Evolutionary conservation across 1,139 yeast genomes (phyloP).

Genomic region (Hyphopichia burtonii): DNA sequence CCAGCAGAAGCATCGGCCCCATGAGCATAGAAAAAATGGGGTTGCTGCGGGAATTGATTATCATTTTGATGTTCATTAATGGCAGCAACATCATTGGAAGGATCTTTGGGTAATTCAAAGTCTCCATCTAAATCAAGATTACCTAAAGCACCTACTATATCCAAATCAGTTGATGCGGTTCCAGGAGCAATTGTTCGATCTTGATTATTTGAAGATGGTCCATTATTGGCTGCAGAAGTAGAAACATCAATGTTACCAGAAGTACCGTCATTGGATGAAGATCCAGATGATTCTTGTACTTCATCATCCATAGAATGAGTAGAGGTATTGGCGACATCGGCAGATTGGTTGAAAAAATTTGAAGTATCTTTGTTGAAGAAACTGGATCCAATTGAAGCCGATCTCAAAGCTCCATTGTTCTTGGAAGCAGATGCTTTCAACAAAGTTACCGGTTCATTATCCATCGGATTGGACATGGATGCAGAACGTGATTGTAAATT

Average conservation of each 20-base stretch:
- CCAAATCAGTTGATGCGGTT: conserved; percentile 21
- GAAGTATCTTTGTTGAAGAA: conserved; percentile 24
- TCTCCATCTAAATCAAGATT: conserved; percentile 43
- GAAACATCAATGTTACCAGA: background rate
- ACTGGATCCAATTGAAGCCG: conserved; percentile 25
- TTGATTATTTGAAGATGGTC: background rate
- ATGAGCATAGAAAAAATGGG: conserved; percentile 1
- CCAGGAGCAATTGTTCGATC: background rate
- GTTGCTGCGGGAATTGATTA: conserved; percentile 7
- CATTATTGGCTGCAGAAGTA: background rate
- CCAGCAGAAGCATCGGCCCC: conserved; percentile 7
- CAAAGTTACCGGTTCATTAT: conserved; percentile 8
- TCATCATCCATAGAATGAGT: conserved; percentile 10
- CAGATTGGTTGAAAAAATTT: conserved; percentile 12
- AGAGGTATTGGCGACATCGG: conserved; percentile 7
- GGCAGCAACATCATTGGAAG: conserved; percentile 4
- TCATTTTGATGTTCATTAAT: conserved; percentile 2
- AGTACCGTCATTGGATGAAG: background rate
- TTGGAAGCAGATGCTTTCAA: conserved; percentile 3
- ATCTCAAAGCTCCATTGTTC: conserved; percentile 11
- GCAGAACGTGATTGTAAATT: conserved; percentile 14
- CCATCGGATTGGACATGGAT: conserved; percentile 16
- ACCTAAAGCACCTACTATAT: conserved; percentile 44
- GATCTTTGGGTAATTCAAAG: conserved; percentile 11
- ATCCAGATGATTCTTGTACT: background rate